Evolutionary conservation across 108 stramenopile species (phyloP), one percentile per base, ranked within the genome.

Genomic region (Thalassiosira profunda): DNA sequence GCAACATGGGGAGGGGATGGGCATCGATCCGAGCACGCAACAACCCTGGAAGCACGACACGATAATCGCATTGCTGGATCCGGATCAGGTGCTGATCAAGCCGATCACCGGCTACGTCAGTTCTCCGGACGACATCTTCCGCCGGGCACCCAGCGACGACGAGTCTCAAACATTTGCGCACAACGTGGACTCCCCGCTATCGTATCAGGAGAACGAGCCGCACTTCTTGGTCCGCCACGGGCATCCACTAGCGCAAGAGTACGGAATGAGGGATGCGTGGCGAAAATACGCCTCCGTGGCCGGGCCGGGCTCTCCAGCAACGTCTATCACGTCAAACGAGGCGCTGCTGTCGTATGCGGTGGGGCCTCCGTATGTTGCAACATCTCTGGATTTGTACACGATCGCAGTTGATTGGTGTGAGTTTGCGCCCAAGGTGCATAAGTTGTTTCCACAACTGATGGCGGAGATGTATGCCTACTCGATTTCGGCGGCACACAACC

Each of bases 401-500:
- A 62, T 81, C 20, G 66, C 53, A 7, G 26, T 30, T 20, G 36
- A 65, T 14, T 83, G 82, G 82, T 41, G 37, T 3, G 40, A 74
- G 5, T 79, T 72, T 14, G 49, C 71, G 5, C 77, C 73, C 0
- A 20, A 29, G 11, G 63, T 76, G 0, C 52, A 72, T 26, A 26
- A 69, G 9, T 2, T 43, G 0, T 78, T 54, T 61, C 47, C 64
- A 11, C 25, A 71, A 3, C 38, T 91, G 12, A 71, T 91, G 60
- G 80, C 84, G 2, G 93, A 94, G 74, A 94, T 94, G 93, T 88
- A 84, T 70, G 86, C 75, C 5, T 94, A 90, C 58, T 74, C 60
- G 41, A 44, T 90, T 18, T 90, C 93, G 2, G 87, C 93, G 0
- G 93, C 93, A 14, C 81, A 86, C 48, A 51, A 80, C 24, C 28